Percentiles rank a stretch among this genome's conserved stretches.
phyloP scores from a whole-genome alignment of 306 rosid species.

The Corylus heterophylla region DNA sequence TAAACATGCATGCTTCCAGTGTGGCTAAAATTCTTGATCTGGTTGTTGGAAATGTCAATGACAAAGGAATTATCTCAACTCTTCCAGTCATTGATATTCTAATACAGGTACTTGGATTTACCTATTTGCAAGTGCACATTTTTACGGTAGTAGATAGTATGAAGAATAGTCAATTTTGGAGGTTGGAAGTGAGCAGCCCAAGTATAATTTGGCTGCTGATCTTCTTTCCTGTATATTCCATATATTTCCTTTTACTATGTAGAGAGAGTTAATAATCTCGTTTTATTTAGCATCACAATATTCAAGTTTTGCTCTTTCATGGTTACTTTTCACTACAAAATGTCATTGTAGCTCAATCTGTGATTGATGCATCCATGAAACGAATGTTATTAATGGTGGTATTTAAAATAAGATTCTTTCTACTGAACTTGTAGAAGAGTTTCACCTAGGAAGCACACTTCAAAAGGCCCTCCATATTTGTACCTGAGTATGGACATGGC shows the following conservation, averaged over 20 bases:
- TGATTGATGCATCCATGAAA: background rate
- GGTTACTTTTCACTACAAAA: background rate
- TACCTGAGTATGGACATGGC: too few species aligned
- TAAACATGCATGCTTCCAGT: conserved; percentile 73
- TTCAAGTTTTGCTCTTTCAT: background rate
- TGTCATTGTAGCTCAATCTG: background rate
- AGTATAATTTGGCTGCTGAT: background rate
- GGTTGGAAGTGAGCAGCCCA: too few species aligned
- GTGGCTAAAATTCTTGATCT: conserved; percentile 85
- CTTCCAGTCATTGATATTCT: conserved; percentile 86
- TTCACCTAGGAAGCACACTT: too few species aligned
- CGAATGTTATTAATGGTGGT: background rate
- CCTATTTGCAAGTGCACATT: conserved; percentile 15
- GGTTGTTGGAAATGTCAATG: conserved; percentile 86
- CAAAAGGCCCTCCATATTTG: too few species aligned
- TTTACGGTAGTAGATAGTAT: background rate
- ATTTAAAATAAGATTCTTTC: background rate
- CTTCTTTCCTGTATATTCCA: background rate
- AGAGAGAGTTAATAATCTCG: background rate
- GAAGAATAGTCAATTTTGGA: background rate
- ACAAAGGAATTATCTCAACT: conserved; percentile 73
- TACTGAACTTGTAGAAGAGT: background rate
- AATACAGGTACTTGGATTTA: conserved; percentile 60
- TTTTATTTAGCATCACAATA: background rate
- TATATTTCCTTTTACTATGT: background rate